Conservation (phyloP, 441 rosid genomes). For the Francoa sonchifolia region DNA sequence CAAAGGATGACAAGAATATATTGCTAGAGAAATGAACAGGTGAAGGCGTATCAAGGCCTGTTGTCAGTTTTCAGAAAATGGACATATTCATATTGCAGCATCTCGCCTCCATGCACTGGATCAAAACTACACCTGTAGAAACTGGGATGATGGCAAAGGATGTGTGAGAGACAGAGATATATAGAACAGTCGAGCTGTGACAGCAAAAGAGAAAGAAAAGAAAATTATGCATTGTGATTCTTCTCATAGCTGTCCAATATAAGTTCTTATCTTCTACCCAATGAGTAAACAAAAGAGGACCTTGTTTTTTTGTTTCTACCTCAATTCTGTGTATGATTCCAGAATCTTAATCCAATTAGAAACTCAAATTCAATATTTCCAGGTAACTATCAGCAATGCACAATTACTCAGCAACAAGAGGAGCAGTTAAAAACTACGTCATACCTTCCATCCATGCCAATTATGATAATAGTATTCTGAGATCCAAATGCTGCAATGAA, state of each 20-base stretch:
- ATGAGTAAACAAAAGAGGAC: too few relatives aligned
- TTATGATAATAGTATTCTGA: constrained; percentile 52
- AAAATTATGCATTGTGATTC: too few relatives aligned
- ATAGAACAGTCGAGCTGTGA: too few relatives aligned
- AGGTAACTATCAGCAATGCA: too few relatives aligned
- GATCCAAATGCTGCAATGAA: constrained; percentile 77
- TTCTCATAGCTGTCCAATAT: too few relatives aligned
- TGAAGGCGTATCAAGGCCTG: constrained; percentile 20
- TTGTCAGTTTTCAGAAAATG: constrained; percentile 43
- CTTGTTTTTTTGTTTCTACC: too few relatives aligned
- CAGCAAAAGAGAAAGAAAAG: not conserved
- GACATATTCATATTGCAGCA: constrained; percentile 68
- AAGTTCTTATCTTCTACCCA: too few relatives aligned
- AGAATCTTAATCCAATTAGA: too few relatives aligned
- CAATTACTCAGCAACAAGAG: too few relatives aligned
- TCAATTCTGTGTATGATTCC: too few relatives aligned
- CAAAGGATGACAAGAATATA: constrained; percentile 4
- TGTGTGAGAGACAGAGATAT: not conserved
- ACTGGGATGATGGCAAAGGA: constrained; percentile 26
- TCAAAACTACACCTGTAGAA: constrained; percentile 80
- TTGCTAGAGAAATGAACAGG: not conserved
- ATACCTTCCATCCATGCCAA: constrained; percentile 88
- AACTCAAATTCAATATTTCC: not conserved
- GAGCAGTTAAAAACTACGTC: constrained; percentile 3
- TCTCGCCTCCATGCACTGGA: constrained; percentile 69